Percentiles rank a stretch among this genome's conserved stretches.
These are phyloP conservation scores for Aschersonia sp. DNA, from an alignment of 2,329 filamentous ascomycete genomes.

Conservation along the genomic window DNA sequence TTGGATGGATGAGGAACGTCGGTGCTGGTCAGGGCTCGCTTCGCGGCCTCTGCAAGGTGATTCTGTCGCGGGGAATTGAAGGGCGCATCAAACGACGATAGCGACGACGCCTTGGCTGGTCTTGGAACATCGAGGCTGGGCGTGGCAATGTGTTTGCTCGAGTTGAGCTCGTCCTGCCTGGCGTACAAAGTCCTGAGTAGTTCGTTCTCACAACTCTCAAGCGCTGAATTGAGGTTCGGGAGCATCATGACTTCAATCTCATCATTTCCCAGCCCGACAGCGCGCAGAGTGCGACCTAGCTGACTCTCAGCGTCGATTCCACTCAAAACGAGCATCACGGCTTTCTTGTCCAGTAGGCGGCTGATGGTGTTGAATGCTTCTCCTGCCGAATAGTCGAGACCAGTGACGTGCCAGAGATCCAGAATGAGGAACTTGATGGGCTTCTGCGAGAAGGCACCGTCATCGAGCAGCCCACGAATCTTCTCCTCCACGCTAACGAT, in stretches of 20 bases:
- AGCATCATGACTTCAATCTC: slow-evolving; percentile 66
- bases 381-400: slow-evolving; percentile 88
- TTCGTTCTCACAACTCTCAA: slow-evolving; percentile 92
- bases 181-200: slow-evolving; percentile 69
- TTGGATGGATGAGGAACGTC: slow-evolving; percentile 45
- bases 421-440: slow-evolving; percentile 84
- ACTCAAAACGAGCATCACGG: slow-evolving; percentile 69
- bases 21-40: slow-evolving; percentile 54
- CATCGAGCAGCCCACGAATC: slow-evolving; percentile 68
- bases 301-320: slow-evolving; percentile 64
- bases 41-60: slow-evolving; percentile 66
- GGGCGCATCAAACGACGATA: slow-evolving; percentile 21
- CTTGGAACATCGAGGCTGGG: slow-evolving; percentile 33
- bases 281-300: slow-evolving; percentile 64
- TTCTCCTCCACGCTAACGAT: slow-evolving; percentile 90
- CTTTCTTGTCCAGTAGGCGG: slow-evolving; percentile 61
- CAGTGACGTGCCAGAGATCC: slow-evolving; percentile 78
- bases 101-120: slow-evolving; percentile 14
- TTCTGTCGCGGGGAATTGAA: slow-evolving; percentile 70
- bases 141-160: slow-evolving; percentile 25
- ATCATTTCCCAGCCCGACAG: slow-evolving; percentile 67
- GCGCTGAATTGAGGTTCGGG: slow-evolving; percentile 77
- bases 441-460: slow-evolving; percentile 59
- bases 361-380: slow-evolving; percentile 92
- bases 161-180: slow-evolving; percentile 45